Percentiles rank a stretch among this genome's conserved stretches.
Evolutionary conservation across 768 basidiomycete species (phyloP).

Genomic region (Trametes meyenii): DNA sequence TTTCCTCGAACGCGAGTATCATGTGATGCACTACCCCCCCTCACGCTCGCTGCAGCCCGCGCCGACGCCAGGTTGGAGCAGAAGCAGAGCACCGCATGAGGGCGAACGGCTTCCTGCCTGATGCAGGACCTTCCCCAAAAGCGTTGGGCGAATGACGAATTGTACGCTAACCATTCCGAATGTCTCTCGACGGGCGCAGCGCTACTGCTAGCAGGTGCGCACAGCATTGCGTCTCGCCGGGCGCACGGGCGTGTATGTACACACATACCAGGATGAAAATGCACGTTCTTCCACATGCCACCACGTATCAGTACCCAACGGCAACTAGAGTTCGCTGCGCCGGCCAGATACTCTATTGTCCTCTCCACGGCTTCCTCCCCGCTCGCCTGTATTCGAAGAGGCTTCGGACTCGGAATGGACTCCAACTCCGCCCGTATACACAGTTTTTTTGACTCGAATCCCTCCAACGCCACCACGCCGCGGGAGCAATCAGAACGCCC

Average conservation of each 20-base stretch:
- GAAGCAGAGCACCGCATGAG: slow-evolving; percentile 8
- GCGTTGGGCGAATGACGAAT: slow-evolving; percentile 10
- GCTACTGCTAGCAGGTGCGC: background rate
- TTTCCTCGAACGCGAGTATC: slow-evolving; percentile 2
- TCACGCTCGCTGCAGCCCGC: background rate
- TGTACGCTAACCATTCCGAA: slow-evolving; percentile 7
- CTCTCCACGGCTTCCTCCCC: too few species aligned
- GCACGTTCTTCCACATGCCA: background rate
- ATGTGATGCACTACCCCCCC: background rate
- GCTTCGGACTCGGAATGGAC: background rate
- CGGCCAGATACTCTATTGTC: too few species aligned
- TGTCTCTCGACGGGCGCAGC: slow-evolving; percentile 1
- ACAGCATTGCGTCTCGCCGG: slow-evolving; percentile 11
- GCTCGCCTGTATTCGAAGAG: too few species aligned
- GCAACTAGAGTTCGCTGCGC: too few species aligned
- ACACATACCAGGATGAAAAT: background rate
- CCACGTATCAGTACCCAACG: too few species aligned
- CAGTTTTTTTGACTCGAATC: background rate
- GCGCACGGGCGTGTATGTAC: background rate
- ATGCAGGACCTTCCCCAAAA: background rate
- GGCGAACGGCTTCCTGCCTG: background rate
- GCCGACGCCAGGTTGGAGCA: slow-evolving; percentile 5
- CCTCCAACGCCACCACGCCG: background rate
- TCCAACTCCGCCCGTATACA: background rate
- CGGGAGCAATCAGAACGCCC: slow-evolving; percentile 6